phyloP scores from a whole-genome alignment of 2,329 filamentous ascomycete species.

The Neurospora crassa region DNA sequence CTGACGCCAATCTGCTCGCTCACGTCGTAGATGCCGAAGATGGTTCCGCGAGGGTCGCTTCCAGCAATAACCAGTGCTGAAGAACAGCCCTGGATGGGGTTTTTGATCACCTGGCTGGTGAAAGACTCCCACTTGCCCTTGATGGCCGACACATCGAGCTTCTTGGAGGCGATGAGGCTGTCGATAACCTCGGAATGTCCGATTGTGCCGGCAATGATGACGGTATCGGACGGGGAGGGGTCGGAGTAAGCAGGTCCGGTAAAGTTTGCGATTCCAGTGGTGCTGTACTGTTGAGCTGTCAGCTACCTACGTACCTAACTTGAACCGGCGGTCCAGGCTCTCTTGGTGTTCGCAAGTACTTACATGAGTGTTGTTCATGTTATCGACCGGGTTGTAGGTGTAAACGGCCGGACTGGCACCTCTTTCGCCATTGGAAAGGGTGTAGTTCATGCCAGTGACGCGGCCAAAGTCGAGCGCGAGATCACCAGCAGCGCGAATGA shows the following conservation, averaged over 20 bases:
- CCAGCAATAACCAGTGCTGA: slow-evolving; percentile 58
- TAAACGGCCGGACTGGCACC: slow-evolving; percentile 30
- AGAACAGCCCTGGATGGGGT: slow-evolving; percentile 45
- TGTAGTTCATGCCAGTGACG: slow-evolving; percentile 58
- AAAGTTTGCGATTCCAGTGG: slow-evolving; percentile 31
- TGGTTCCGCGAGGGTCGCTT: slow-evolving; percentile 54
- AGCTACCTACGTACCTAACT: background rate
- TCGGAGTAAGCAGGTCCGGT: slow-evolving; percentile 34
- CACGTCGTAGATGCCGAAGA: slow-evolving; percentile 62
- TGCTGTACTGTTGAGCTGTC: slow-evolving; percentile 27
- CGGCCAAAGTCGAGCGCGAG: slow-evolving; percentile 59
- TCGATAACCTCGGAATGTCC: slow-evolving; percentile 55
- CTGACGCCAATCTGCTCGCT: slow-evolving; percentile 67
- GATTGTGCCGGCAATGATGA: slow-evolving; percentile 61
- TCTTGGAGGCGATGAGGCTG: slow-evolving; percentile 40
- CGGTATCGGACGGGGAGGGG: slow-evolving; percentile 34
- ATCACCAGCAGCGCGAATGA: slow-evolving; percentile 57
- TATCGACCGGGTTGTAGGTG: slow-evolving; percentile 32
- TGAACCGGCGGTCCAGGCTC: background rate
- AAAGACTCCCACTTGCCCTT: slow-evolving; percentile 63
- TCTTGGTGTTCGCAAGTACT: slow-evolving; percentile 12
- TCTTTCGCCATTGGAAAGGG: slow-evolving; percentile 39
- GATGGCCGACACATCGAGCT: slow-evolving; percentile 48
- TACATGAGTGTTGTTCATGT: slow-evolving; percentile 38
- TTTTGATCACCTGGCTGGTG: slow-evolving; percentile 45